Conservation (phyloP, 1,284 basidiomycete species). For the Cystobasidium pallidum region DNA sequence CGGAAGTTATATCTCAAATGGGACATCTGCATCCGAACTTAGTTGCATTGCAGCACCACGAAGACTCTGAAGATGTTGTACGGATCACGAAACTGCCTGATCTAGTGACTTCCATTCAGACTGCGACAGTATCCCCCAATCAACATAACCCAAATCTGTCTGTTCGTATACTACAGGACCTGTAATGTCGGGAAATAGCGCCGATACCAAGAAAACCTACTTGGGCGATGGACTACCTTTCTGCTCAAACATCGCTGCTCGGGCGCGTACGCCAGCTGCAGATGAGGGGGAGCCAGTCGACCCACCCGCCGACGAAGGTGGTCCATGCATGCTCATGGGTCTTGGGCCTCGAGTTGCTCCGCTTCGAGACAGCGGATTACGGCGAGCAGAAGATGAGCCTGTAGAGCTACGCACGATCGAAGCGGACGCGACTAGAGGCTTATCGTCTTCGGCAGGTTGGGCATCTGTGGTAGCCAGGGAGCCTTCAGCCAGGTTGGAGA, state of each 20-base stretch:
- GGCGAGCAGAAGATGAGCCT: constrained; percentile 21
- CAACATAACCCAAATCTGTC: not conserved
- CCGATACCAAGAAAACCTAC: too few species aligned
- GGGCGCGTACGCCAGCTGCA: constrained; percentile 32
- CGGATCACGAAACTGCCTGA: too few species aligned
- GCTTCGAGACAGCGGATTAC: constrained; percentile 1
- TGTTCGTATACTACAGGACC: not conserved
- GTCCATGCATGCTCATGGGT: constrained; percentile 31
- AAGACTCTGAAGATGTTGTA: too few species aligned
- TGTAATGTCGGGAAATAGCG: too few species aligned
- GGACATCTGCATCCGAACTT: constrained; percentile 2
- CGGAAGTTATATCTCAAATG: not conserved
- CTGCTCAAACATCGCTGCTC: constrained; percentile 43
- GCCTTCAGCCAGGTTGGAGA: too few species aligned
- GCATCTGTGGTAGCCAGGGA: not conserved
- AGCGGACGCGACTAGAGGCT: constrained; percentile 1
- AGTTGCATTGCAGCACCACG: not conserved
- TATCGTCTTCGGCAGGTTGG: not conserved
- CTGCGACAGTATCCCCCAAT: not conserved
- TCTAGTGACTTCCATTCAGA: not conserved
- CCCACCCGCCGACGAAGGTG: constrained; percentile 9
- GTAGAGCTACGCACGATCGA: constrained; percentile 13
- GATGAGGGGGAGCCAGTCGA: constrained; percentile 8
- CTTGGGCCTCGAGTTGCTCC: constrained; percentile 31
- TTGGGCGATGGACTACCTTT: constrained; percentile 5